These are phyloP conservation scores for Rhizophagus clarus DNA, from an alignment of 192 early-diverging fungal genomes.

Conservation along the genomic window DNA sequence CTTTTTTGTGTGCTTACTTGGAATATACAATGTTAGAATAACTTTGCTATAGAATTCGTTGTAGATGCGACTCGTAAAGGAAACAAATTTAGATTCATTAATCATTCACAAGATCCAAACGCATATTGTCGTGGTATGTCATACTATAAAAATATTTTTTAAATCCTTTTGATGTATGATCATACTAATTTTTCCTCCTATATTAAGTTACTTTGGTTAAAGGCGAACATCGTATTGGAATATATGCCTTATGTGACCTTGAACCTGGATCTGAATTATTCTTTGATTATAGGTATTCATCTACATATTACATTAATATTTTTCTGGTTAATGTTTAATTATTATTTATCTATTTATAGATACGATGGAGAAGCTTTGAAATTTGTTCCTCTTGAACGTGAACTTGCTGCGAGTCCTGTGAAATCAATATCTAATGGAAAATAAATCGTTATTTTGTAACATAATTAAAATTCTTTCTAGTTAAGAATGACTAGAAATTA, in stretches of 20 bases:
- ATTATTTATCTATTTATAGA: not conserved
- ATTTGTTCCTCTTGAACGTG: constrained; percentile 28
- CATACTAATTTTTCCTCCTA: not conserved
- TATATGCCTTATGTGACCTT: constrained; percentile 19
- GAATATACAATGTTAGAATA: not conserved
- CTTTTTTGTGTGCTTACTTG: not conserved
- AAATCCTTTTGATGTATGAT: not conserved
- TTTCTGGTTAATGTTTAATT: not conserved
- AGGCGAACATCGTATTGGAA: constrained; percentile 30
- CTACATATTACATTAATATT: not conserved
- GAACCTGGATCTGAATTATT: constrained; percentile 30
- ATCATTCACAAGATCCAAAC: constrained; percentile 33
- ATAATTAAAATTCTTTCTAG: too few species aligned
- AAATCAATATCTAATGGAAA: constrained; percentile 2
- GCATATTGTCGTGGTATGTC: constrained; percentile 23
- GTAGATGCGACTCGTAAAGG: constrained; percentile 33
- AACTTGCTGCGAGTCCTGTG: not conserved
- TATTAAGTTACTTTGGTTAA: constrained; percentile 26
- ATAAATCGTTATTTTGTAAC: not conserved
- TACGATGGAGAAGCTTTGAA: constrained; percentile 31
- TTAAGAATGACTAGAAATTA: too few species aligned
- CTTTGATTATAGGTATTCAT: constrained; percentile 30
- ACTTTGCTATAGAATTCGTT: constrained; percentile 11
- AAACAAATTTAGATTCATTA: constrained; percentile 33
- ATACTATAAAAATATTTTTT: not conserved